Base-by-base conservation (phyloP, 1,284 basidiomycete species). In the Tilletiaria anomala region DNA sequence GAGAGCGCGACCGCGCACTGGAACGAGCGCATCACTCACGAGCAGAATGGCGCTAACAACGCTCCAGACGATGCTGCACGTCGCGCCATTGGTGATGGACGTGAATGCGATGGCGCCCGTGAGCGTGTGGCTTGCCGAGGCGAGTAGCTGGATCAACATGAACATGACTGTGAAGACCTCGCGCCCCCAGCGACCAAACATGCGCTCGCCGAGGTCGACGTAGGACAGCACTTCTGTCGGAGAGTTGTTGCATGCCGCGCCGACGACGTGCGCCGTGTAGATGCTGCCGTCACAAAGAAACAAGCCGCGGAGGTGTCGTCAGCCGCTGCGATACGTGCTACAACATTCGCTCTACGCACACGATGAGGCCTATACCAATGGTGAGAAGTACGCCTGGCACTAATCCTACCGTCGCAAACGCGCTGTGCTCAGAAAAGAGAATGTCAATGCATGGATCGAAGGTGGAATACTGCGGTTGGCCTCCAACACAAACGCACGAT, bases 11-110 rank as follows among this genome's bases (percentile, higher is more conserved):
- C 10, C 26, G 26, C 26, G 26, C 26, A 29, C 8, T 29, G 26
- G n/a, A n/a, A 29, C 8, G 26, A 29, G n/a, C n/a, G n/a, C 8
- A 29, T 29, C 8, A n/a, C 26, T 8, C n/a, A 29, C 26, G 29
- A 61, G 55, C 32, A 60, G 45, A 43, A 58, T 47, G 34, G 58
- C 58, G 17, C 50, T 48, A 38, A 61, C 45, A 39, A 56, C 43
- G 32, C 51, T 51, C 37, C 58, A 61, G 24, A 47, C 54, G 33
- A 60, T 35, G 19, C 47, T 47, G 45, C 58, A 61, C 38, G 53
- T 43, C 33, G 47, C 48, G 19, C 53, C 43, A 40, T 45, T 33
- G 41, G 47, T 47, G 23, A 61, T 38, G 41, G 50, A 54, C 40
- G 50, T 41, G 44, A 59, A 53, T 5, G 53, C 49, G 17, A 57